Percentiles rank a stretch among this genome's conserved stretches.
These are phyloP conservation scores for Phycomyces nitens DNA, from an alignment of 192 early-diverging fungal genomes.

Conservation along the genomic window DNA sequence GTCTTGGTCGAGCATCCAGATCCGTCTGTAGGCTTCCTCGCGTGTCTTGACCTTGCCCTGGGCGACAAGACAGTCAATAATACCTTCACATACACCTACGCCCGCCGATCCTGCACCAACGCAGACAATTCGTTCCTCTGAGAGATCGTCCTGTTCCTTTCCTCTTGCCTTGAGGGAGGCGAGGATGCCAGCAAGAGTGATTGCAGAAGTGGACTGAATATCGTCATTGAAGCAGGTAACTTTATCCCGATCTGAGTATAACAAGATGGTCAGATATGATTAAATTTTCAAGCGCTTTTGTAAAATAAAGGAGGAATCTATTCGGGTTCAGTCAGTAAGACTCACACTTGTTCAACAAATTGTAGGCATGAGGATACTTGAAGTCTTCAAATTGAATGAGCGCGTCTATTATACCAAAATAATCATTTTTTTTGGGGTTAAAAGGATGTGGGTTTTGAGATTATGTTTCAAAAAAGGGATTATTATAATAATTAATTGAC, in stretches of 20 bases:
- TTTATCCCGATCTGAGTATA: slow-evolving; percentile 24
- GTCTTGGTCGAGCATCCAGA: slow-evolving; percentile 55
- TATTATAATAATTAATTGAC: background rate
- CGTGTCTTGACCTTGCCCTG: slow-evolving; percentile 35
- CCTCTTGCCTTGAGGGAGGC: slow-evolving; percentile 32
- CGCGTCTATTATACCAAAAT: slow-evolving; percentile 25
- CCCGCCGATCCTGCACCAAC: slow-evolving; percentile 36
- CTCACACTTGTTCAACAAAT: slow-evolving; percentile 38
- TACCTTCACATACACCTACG: slow-evolving; percentile 40
- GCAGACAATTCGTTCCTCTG: slow-evolving; percentile 32
- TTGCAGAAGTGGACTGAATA: slow-evolving; percentile 39
- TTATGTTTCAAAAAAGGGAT: too few species aligned
- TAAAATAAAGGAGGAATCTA: too few species aligned
- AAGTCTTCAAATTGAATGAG: slow-evolving; percentile 41
- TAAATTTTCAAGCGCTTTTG: too few species aligned
- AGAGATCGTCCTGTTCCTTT: slow-evolving; percentile 8
- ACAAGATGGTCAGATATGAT: background rate
- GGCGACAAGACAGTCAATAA: slow-evolving; percentile 35
- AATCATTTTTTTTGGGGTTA: background rate
- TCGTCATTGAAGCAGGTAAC: slow-evolving; percentile 40
- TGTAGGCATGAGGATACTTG: slow-evolving; percentile 39
- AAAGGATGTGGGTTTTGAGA: too few species aligned
- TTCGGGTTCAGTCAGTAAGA: background rate
- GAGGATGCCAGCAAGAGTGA: slow-evolving; percentile 36
- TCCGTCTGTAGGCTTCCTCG: slow-evolving; percentile 46